phyloP scores from a whole-genome alignment of 164 flowering plant genomes.

The Dillenia turbinata region DNA sequence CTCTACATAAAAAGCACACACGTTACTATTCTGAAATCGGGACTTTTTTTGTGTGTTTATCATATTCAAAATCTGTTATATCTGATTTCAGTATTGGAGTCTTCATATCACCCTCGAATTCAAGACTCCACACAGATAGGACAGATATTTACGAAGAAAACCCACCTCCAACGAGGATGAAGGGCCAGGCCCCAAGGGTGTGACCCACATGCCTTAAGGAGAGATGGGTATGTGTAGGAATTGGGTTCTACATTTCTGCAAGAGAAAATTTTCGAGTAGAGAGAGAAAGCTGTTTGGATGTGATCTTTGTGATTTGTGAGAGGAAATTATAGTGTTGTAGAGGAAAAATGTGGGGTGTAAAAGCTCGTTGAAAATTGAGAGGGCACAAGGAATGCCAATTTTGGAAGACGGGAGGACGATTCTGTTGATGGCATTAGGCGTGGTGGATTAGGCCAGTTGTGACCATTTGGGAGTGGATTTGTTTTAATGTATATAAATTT shows the following conservation, averaged over 20 bases:
- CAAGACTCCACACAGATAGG: too few species aligned
- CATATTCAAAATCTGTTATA: too few species aligned
- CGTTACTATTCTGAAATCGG: too few species aligned
- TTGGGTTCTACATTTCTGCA: conserved; percentile 31
- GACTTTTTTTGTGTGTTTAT: too few species aligned
- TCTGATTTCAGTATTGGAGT: too few species aligned
- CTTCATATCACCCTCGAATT: too few species aligned
- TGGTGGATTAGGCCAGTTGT: conserved; percentile 46
- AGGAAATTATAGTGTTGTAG: conserved; percentile 55
- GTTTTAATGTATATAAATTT: conserved; percentile 18
- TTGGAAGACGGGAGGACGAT: conserved; percentile 38
- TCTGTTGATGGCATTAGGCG: conserved; percentile 49
- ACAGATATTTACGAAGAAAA: too few species aligned
- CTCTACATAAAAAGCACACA: too few species aligned
- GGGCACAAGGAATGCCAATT: conserved; percentile 23
- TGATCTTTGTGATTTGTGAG: conserved; percentile 13
- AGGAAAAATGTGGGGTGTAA: conserved; percentile 48
- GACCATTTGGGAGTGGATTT: conserved; percentile 43
- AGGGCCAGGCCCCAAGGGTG: conserved; percentile 44
- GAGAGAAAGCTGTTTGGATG: conserved; percentile 35
- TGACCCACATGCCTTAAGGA: conserved; percentile 48
- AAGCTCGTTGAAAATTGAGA: conserved; percentile 41
- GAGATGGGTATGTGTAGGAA: conserved; percentile 55
- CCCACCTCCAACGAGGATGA: too few species aligned
- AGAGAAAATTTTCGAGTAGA: conserved; percentile 30